Percentiles rank a stretch among this genome's conserved stretches.
These are phyloP conservation scores for Trichoderma brevicompactum DNA, from an alignment of 2,329 filamentous ascomycete species.

Conservation along the genomic window DNA sequence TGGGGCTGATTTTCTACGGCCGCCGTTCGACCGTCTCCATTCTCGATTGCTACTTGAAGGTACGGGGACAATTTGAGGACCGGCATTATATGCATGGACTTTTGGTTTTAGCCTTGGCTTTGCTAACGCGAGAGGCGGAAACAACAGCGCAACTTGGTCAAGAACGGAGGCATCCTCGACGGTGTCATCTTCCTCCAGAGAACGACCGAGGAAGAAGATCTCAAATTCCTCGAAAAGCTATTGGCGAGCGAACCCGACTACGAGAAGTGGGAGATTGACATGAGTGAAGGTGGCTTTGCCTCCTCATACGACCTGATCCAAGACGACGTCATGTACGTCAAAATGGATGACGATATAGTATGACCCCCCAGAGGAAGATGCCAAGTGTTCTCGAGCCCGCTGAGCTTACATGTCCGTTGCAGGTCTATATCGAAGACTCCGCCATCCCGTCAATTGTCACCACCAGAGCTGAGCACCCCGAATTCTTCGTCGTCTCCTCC, in stretches of 20 bases:
- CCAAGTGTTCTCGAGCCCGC: too few species aligned
- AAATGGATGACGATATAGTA: constrained; percentile 47
- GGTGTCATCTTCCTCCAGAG: constrained; percentile 51
- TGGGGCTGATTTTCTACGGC: constrained; percentile 53
- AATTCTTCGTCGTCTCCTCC: constrained; percentile 56
- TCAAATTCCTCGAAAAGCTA: constrained; percentile 47
- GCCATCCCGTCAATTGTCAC: constrained; percentile 58
- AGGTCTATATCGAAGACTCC: constrained; percentile 46
- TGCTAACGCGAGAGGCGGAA: constrained; percentile 9
- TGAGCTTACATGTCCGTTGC: background rate
- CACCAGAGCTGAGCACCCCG: constrained; percentile 55
- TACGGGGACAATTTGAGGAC: constrained; percentile 30
- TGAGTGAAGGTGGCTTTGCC: constrained; percentile 42
- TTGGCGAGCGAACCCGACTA: constrained; percentile 45
- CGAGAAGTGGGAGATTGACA: constrained; percentile 44
- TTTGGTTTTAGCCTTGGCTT: too few species aligned
- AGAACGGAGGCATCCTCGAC: constrained; percentile 51
- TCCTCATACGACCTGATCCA: constrained; percentile 51
- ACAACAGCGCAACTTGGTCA: constrained; percentile 47
- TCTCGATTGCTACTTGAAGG: constrained; percentile 52
- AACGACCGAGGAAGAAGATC: constrained; percentile 46
- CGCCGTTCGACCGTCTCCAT: constrained; percentile 50
- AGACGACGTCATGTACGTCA: constrained; percentile 50
- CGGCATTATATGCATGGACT: background rate
- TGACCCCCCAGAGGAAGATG: constrained; percentile 30